phyloP scores from a whole-genome alignment of 208 protist species.

The Naegleria lovaniensis region DNA sequence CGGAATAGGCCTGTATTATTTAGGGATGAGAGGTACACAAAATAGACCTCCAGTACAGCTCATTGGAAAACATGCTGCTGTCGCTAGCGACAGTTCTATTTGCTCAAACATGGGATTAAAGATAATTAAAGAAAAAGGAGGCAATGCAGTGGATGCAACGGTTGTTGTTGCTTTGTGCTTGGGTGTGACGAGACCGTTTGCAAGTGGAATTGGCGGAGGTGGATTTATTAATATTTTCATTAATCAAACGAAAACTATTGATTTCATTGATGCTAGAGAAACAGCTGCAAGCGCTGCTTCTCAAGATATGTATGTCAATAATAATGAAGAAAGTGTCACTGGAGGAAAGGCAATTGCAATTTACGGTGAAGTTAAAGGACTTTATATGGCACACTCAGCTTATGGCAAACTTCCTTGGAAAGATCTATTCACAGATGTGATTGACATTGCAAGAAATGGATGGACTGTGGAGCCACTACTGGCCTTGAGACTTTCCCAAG shows the following conservation, averaged over 20 bases:
- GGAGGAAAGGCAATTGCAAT: conserved; percentile 37
- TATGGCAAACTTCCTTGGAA: conserved; percentile 34
- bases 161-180: conserved; percentile 41
- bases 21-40: not conserved
- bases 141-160: conserved; percentile 48
- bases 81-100: conserved; percentile 32
- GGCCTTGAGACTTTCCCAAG: not conserved
- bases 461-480: not conserved
- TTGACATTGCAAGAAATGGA: conserved; percentile 27
- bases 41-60: not conserved
- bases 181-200: conserved; percentile 38
- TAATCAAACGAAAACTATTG: not conserved
- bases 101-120: conserved; percentile 38
- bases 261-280: conserved; percentile 42
- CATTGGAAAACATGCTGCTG: conserved; percentile 26
- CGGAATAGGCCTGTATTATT: not conserved
- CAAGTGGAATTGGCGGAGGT: conserved; percentile 49
- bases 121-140: conserved; percentile 24
- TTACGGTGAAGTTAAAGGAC: conserved; percentile 34
- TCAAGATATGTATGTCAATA: conserved; percentile 36
- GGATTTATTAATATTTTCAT: conserved; percentile 31
- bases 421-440: conserved; percentile 26
- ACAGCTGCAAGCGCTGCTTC: conserved; percentile 28
- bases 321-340: not conserved
- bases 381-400: conserved; percentile 27